phyloP scores from a whole-genome alignment of 2,329 filamentous ascomycete genomes.

The Epichloe uncinata region DNA sequence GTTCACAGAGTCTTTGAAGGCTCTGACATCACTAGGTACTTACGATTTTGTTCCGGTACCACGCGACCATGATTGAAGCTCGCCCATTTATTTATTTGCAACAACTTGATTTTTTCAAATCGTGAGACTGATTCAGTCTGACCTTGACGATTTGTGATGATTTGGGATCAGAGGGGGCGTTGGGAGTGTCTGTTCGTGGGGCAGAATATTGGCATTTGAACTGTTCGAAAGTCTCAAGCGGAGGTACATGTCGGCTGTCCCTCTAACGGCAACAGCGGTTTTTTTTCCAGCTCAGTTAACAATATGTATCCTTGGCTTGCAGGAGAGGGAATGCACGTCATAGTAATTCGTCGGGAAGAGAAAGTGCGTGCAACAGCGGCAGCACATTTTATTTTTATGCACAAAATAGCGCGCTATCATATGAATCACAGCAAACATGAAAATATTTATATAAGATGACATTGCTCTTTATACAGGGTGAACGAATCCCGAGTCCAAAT shows the following conservation, averaged over 20 bases:
- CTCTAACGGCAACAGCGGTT: neutral
- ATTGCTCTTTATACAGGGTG: neutral
- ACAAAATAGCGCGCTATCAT: constrained; percentile 1
- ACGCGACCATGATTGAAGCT: neutral
- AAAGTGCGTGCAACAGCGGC: constrained; percentile 1
- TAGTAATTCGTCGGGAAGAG: neutral
- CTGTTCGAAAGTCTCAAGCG: neutral
- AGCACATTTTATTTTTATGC: constrained; percentile 1
- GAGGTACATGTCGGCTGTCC: neutral
- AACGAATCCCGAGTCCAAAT: neutral
- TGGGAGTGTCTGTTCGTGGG: neutral
- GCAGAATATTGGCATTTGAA: neutral
- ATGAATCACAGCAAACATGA: neutral
- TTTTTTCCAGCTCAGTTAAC: neutral
- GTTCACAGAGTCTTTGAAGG: neutral
- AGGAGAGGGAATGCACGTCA: neutral
- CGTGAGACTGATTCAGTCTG: neutral
- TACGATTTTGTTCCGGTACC: neutral
- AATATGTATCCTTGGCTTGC: neutral
- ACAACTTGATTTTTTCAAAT: neutral
- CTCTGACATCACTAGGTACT: neutral
- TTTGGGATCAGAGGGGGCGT: neutral
- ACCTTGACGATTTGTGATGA: neutral
- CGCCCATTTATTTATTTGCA: neutral
- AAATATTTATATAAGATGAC: neutral